phyloP scores from a whole-genome alignment of 495 filamentous ascomycete genomes.

The Aeminium ludgeri region DNA sequence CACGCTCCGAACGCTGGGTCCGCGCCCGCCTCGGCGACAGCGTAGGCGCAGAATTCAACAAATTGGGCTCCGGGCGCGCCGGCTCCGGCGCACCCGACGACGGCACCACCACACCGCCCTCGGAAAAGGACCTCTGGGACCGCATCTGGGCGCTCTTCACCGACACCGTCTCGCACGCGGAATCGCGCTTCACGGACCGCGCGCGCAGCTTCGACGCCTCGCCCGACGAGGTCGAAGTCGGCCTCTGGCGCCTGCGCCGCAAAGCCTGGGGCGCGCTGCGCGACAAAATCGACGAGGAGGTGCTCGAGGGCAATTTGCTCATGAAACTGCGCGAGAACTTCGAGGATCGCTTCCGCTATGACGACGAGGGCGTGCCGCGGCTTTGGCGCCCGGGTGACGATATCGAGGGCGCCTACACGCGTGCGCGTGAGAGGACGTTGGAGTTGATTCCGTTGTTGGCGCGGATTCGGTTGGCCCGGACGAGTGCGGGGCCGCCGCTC shows the following conservation, averaged over 20 bases:
- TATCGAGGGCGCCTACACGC: conserved; percentile 87
- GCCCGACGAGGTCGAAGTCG: conserved; percentile 79
- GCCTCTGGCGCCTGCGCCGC: conserved; percentile 75
- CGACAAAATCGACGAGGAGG: conserved; percentile 88
- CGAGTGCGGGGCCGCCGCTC: conserved; percentile 59
- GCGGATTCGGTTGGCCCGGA: conserved; percentile 56
- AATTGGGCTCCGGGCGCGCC: conserved; percentile 68
- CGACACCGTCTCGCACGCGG: conserved; percentile 70
- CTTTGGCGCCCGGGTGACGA: conserved; percentile 97
- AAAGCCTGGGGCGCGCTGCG: conserved; percentile 87
- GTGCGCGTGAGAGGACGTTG: conserved; percentile 76
- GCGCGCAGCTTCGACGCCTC: conserved; percentile 87
- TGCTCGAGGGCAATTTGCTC: conserved; percentile 90
- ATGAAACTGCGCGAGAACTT: conserved; percentile 96
- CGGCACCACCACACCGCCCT: conserved; percentile 44
- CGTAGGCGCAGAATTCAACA: conserved; percentile 86
- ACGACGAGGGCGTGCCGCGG: conserved; percentile 80
- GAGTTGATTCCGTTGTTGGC: conserved; percentile 77
- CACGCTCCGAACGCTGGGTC: conserved; percentile 82
- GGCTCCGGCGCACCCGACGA: conserved; percentile 63
- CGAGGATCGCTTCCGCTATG: conserved; percentile 97
- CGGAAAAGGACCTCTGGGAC: conserved; percentile 86
- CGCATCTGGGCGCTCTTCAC: conserved; percentile 81
- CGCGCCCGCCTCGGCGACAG: conserved; percentile 70
- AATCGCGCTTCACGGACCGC: conserved; percentile 66